Evolutionary conservation across 371 early-diverging fungal genomes (phyloP), one percentile per base, ranked within the genome.

Genomic region (Basidiobolus heterosporus): DNA sequence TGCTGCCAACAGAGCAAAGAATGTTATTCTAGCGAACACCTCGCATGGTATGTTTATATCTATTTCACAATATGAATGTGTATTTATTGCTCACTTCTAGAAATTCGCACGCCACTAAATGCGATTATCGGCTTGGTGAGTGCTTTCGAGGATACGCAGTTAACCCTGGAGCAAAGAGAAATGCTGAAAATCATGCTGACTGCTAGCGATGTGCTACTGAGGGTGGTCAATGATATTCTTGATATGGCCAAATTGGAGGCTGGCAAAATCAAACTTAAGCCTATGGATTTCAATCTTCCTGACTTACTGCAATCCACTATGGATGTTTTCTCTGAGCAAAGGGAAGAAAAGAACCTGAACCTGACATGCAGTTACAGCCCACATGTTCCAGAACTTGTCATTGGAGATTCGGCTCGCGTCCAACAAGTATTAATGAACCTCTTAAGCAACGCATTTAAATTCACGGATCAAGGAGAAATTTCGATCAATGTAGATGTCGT

Each of bases 361-460:
- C 38, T 59, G 11, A 57, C 51, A 49, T 56, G 49, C 37, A 38
- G 50, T 0, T 50, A 52, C 5, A 56, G 56, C n/a, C 37, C 42
- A 13, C 47, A 58, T 44, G 49, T 55, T n/a, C 63, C 59, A 11
- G 41, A 47, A 1, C 49, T 57, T 17, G 59, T 69, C 8, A 57
- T 61, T 50, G 73, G 70, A 1, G 73, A 72, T 47, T 52, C 62
- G 13, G 61, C 62, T 1, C 60, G 73, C 17, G 49, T 72, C 37
- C 65, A 67, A 11, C 70, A 73, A 49, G 61, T 73, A 19, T 41
- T 73, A 18, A 43, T 68, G 21, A 73, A 73, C 38, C 24, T 73
- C 54, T 55, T 74, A 39, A 73, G 77, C 30, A 78, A 78, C 41
- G 76, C 79, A 1, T 69, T 78, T 53, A 78, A 78, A 53, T 78